A percentile compares a stretch with the other conserved stretches of the same genome.
phyloP scores from a whole-genome alignment of 169 alveolate species.

The Cryptosporidium felis region DNA sequence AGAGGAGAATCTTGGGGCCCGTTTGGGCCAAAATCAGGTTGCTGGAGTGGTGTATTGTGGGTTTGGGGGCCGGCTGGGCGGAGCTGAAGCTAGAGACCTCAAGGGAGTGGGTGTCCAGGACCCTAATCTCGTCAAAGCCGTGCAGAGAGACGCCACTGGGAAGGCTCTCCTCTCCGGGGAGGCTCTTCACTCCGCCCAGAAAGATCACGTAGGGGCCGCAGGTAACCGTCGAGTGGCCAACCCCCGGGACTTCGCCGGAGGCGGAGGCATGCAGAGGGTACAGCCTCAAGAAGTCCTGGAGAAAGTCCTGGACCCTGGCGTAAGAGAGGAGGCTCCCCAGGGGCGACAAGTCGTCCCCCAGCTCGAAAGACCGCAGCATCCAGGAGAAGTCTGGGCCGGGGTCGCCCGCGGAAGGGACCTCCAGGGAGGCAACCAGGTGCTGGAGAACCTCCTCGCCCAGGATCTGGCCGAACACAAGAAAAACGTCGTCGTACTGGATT shows the following conservation, averaged over 20 bases:
- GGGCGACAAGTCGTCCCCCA: neutral
- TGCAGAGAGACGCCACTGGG: neutral
- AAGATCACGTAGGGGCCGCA: constrained; percentile 41
- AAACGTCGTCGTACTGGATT: constrained; percentile 86
- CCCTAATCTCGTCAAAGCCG: constrained; percentile 6
- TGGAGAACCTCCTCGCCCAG: constrained; percentile 76
- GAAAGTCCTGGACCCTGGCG: neutral
- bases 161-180: neutral
- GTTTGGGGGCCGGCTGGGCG: neutral
- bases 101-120: neutral
- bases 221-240: constrained; percentile 34
- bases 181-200: constrained; percentile 35
- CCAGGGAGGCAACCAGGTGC: neutral
- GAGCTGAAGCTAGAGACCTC: neutral
- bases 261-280: constrained; percentile 5
- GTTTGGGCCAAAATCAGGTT: constrained; percentile 18
- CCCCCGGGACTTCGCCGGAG: neutral
- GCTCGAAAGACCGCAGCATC: constrained; percentile 32
- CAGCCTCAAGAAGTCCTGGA: neutral
- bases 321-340: neutral
- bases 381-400: constrained; percentile 8
- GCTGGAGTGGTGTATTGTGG: constrained; percentile 53
- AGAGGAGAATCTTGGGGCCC: constrained; percentile 35
- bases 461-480: constrained; percentile 85
- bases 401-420: neutral